phyloP scores from a whole-genome alignment of 345 rosid genomes.

The Eucalyptus sp. region DNA sequence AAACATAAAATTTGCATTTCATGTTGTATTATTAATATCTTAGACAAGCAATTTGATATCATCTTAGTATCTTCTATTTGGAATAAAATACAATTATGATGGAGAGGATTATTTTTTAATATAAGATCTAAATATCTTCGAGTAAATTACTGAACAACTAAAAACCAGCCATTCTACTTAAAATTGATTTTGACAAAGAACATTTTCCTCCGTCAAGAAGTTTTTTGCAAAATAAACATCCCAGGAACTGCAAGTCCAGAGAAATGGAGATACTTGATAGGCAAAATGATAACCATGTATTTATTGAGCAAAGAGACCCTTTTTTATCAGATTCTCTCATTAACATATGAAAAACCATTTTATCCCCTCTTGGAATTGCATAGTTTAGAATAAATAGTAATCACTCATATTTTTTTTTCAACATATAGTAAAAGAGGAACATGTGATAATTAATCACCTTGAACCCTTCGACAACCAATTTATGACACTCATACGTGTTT shows the following conservation, averaged over 20 bases:
- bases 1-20: neutral
- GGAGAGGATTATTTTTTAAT: neutral
- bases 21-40: rapidly evolving
- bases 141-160: too few species aligned
- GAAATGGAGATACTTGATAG: neutral
- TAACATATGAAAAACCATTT: neutral
- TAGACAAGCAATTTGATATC: neutral
- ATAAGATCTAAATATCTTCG: neutral
- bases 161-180: too few species aligned
- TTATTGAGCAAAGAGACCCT: neutral
- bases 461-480: neutral
- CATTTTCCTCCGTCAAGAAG: neutral
- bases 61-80: neutral
- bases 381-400: neutral
- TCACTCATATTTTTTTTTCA: neutral
- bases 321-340: neutral
- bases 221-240: neutral
- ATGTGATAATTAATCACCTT: neutral
- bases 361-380: neutral
- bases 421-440: neutral
- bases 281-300: neutral
- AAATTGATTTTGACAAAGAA: too few species aligned
- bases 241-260: neutral
- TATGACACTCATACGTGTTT: neutral
- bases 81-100: neutral